Percentiles rank a stretch among this genome's conserved stretches.
phyloP scores from a whole-genome alignment of 2,329 filamentous ascomycete genomes.

The Pseudogymnoascus sp. region DNA sequence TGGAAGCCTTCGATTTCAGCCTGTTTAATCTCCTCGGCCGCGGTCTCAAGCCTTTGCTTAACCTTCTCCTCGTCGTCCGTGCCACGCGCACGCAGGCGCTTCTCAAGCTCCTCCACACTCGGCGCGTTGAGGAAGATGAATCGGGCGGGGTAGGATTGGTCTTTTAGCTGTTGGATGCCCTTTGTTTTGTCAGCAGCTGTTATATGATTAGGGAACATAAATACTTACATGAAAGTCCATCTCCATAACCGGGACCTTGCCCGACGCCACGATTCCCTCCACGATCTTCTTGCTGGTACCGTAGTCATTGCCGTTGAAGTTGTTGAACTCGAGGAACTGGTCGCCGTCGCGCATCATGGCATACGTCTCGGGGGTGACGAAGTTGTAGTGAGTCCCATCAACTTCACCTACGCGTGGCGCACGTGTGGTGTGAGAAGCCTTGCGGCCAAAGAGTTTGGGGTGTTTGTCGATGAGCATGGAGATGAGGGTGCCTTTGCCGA shows the following conservation, averaged over 20 bases:
- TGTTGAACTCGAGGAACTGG: conserved; percentile 50
- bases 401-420: conserved; percentile 42
- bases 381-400: conserved; percentile 46
- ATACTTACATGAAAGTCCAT: conserved; percentile 45
- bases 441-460: conserved; percentile 56
- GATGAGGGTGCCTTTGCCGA: conserved; percentile 57
- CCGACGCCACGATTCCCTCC: conserved; percentile 43
- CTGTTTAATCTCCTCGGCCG: conserved; percentile 37
- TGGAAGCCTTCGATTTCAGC: conserved; percentile 40
- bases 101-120: conserved; percentile 31
- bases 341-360: conserved; percentile 53
- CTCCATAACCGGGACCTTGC: conserved; percentile 53
- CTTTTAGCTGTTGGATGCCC: conserved; percentile 51
- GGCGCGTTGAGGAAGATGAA: conserved; percentile 47
- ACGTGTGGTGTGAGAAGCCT: conserved; percentile 49
- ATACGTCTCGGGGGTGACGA: conserved; percentile 50
- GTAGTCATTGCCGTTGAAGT: conserved; percentile 43
- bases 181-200: conserved; percentile 23
- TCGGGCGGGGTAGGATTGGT: conserved; percentile 49
- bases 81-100: conserved; percentile 36
- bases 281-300: conserved; percentile 50
- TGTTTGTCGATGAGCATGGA: conserved; percentile 56
- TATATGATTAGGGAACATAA: neutral
- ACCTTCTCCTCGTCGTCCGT: conserved; percentile 42
- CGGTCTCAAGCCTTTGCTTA: conserved; percentile 35